Evolutionary conservation across 768 basidiomycete genomes (phyloP).

Genomic region (Kwoniella dendrophila): DNA sequence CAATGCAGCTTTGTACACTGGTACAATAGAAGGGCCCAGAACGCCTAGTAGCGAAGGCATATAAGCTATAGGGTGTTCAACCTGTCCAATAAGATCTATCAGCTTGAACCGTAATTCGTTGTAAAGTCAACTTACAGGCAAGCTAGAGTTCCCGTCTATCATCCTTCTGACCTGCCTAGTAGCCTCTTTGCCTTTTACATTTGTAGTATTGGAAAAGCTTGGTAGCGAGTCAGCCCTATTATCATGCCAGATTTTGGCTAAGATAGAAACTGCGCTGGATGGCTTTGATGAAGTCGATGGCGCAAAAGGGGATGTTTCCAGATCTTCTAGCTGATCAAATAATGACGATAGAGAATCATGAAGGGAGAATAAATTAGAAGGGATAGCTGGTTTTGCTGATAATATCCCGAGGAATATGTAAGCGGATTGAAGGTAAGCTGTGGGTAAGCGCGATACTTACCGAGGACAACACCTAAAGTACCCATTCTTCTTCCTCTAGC

Average conservation of each 20-base stretch:
- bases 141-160: slow-evolving; percentile 14
- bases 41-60: slow-evolving; percentile 38
- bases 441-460: slow-evolving; percentile 25
- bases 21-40: slow-evolving; percentile 45
- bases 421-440: neutral
- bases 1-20: slow-evolving; percentile 47
- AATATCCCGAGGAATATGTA: neutral
- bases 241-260: slow-evolving; percentile 24
- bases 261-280: slow-evolving; percentile 12
- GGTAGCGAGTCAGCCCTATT: slow-evolving; percentile 9
- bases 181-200: neutral
- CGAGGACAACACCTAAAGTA: slow-evolving; percentile 45
- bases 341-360: slow-evolving; percentile 21
- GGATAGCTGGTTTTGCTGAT: neutral
- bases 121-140: slow-evolving; percentile 29
- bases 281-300: slow-evolving; percentile 17
- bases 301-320: slow-evolving; percentile 19
- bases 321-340: slow-evolving; percentile 35
- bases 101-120: too few species aligned
- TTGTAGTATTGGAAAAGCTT: neutral
- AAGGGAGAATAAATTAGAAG: slow-evolving; percentile 29
- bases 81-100: slow-evolving; percentile 13
- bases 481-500: slow-evolving; percentile 51
- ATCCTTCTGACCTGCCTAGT: slow-evolving; percentile 10
- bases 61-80: slow-evolving; percentile 43